Conservation (phyloP, 148 eudicot species). For the Spergularia marina region DNA sequence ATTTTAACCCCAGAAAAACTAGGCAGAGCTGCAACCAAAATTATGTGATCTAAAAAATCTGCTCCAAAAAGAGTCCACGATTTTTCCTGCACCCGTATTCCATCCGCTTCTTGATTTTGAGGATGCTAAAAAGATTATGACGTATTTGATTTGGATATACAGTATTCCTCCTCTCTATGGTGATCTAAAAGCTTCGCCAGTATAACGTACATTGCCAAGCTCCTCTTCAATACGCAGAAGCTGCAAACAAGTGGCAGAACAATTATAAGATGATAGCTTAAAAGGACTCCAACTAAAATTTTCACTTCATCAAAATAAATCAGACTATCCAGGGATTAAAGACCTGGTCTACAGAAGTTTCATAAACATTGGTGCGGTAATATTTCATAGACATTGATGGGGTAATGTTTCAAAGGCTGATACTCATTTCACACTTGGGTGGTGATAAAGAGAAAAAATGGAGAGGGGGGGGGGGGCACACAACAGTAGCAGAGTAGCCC, state of each 20-base stretch:
- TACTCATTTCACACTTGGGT: no score
- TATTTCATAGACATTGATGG: no score
- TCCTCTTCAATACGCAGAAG: constrained; percentile 98
- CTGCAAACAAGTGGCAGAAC: constrained; percentile 39
- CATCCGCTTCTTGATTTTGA: no score
- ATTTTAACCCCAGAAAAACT: not conserved
- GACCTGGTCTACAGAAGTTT: no score
- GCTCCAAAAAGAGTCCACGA: not conserved
- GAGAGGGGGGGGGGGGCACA: no score
- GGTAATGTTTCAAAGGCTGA: no score
- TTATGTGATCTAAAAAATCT: not conserved
- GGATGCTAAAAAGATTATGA: not conserved
- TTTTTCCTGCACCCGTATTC: no score
- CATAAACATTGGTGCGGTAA: no score
- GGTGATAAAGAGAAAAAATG: no score
- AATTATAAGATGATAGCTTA: not conserved
- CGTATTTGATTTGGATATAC: not conserved
- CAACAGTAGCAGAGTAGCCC: no score
- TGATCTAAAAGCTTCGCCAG: constrained; percentile 91
- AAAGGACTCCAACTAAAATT: not conserved
- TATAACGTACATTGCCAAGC: constrained; percentile 89
- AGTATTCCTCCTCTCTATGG: constrained; percentile 31
- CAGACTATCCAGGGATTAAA: not conserved
- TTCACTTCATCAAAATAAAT: not conserved
- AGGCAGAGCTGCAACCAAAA: not conserved